Conservation (phyloP, 148 eudicot genomes). For the Diospyros lotus region DNA sequence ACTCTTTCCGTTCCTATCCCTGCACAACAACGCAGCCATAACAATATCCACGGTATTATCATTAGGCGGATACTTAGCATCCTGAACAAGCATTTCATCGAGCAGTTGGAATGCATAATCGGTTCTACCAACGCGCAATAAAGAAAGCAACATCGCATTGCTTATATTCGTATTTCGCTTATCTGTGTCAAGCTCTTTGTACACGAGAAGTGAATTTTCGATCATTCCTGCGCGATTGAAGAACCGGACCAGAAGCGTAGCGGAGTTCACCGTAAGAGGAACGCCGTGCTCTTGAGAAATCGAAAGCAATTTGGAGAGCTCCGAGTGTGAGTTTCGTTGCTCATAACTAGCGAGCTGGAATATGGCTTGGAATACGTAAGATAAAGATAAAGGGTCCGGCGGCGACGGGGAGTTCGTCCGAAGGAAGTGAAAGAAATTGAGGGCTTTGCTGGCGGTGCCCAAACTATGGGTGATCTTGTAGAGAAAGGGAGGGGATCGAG, state of each 20-base stretch:
- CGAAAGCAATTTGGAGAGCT: constrained; percentile 29
- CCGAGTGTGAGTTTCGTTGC: constrained; percentile 17
- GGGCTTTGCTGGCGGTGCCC: constrained; percentile 31
- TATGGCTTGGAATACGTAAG: constrained; percentile 41
- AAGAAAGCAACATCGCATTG: constrained; percentile 32
- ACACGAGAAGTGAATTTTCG: constrained; percentile 30
- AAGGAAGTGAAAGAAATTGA: constrained; percentile 42
- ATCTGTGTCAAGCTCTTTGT: constrained; percentile 30
- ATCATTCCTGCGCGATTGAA: constrained; percentile 32
- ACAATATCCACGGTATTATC: constrained; percentile 32
- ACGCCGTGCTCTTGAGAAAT: constrained; percentile 27
- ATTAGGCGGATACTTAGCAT: constrained; percentile 30
- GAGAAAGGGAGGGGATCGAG: constrained; percentile 25
- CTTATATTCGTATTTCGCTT: constrained; percentile 28
- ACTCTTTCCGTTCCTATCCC: constrained; percentile 22
- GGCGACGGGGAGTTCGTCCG: constrained; percentile 19
- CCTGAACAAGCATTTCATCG: constrained; percentile 70
- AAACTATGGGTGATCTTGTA: constrained; percentile 47
- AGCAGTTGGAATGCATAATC: constrained; percentile 66
- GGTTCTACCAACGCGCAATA: constrained; percentile 31
- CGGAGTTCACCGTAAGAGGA: constrained; percentile 37
- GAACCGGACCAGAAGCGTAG: constrained; percentile 28
- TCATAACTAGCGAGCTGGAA: constrained; percentile 49
- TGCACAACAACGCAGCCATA: constrained; percentile 32
- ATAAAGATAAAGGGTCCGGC: constrained; percentile 22